Conservation (phyloP, 2,329 filamentous ascomycete genomes). For the Hymenoscyphus scutula region DNA sequence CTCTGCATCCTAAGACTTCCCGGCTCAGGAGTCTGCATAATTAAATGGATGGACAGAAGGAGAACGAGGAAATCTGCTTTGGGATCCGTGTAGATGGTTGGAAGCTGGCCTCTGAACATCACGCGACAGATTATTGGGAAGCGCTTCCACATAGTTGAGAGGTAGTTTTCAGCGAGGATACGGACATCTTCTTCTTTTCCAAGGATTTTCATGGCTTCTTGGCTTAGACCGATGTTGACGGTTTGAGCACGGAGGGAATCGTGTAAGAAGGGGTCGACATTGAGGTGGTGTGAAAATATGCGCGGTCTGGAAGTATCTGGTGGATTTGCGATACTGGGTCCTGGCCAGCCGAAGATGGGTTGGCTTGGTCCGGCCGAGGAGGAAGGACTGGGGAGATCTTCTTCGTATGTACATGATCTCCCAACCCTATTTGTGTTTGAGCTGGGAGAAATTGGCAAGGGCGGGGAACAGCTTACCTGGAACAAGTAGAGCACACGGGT, state of each 20-base stretch:
- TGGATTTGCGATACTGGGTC: not conserved
- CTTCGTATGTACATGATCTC: slow-evolving; percentile 16
- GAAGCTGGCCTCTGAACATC: slow-evolving; percentile 10
- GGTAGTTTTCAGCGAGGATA: slow-evolving; percentile 7
- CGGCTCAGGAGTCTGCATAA: slow-evolving; percentile 2
- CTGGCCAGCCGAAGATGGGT: not conserved
- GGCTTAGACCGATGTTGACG: slow-evolving; percentile 7
- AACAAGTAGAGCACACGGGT: slow-evolving; percentile 16
- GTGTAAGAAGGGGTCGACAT: slow-evolving; percentile 12
- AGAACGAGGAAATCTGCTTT: slow-evolving; percentile 12
- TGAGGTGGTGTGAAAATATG: not conserved
- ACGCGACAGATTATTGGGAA: slow-evolving; percentile 12
- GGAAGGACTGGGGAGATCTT: slow-evolving; percentile 1
- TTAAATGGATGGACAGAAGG: slow-evolving; percentile 11
- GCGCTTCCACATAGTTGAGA: slow-evolving; percentile 8
- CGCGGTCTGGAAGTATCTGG: not conserved
- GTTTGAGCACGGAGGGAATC: slow-evolving; percentile 11
- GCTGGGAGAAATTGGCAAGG: not conserved
- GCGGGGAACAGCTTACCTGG: slow-evolving; percentile 4
- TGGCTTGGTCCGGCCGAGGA: not conserved
- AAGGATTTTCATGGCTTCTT: slow-evolving; percentile 8
- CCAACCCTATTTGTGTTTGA: slow-evolving; percentile 7
- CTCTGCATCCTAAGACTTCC: slow-evolving; percentile 6
- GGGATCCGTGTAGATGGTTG: not conserved
- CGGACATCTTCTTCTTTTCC: slow-evolving; percentile 1